Base-by-base conservation (phyloP, 2,329 filamentous ascomycete species). In the Plenodomus tracheiphilus region DNA sequence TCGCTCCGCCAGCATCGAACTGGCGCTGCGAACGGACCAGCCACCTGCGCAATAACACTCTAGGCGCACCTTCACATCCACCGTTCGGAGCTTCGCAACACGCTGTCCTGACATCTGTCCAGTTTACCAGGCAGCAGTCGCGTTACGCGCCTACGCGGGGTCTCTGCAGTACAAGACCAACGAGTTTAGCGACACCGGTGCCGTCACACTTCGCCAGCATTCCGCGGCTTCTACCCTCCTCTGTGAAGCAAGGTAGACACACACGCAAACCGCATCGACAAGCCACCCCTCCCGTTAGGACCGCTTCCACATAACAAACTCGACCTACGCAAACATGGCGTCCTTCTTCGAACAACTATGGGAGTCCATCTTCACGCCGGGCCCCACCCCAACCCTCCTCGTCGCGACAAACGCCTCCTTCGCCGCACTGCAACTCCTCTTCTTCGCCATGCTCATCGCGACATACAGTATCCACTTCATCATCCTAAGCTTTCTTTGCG, bases 321-420 rank as follows among this genome's bases (percentile, higher is more conserved):
- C 41, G 22, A 34, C 42, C 47, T 32, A 41, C 37, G 22, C 34
- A 32, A 56, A 28, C 47, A 74, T 74, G 76, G 70, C 75, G 28
- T 59, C 67, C 60, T 86, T 86, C 74, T 65, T 95, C 54, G 80
- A 85, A 67, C 84, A 92, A 60, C 87, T 97, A 52, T 96, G 91
- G 88, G 83, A 88, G 69, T 95, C 90, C 68, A 86, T 97, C 79
- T 97, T 97, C 81, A 94, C 88, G 4, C 89, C 93, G 1, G 94
- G 94, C 48, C 85, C 93, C 39, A 97, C 92, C 1, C 90, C 90
- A 13, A 89, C 89, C 40, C 85, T 99, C 56, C 82, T 97, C 47
- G 77, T 92, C 68, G 94, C 94, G 51, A 95, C 94, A 50, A 97
- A 99, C 75, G 85, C 81, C 69, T 87, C 89, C 53, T 99, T 99